These are phyloP conservation scores for Fusarium nygamai DNA, from an alignment of 2,329 filamentous ascomycete species.

Conservation along the genomic window DNA sequence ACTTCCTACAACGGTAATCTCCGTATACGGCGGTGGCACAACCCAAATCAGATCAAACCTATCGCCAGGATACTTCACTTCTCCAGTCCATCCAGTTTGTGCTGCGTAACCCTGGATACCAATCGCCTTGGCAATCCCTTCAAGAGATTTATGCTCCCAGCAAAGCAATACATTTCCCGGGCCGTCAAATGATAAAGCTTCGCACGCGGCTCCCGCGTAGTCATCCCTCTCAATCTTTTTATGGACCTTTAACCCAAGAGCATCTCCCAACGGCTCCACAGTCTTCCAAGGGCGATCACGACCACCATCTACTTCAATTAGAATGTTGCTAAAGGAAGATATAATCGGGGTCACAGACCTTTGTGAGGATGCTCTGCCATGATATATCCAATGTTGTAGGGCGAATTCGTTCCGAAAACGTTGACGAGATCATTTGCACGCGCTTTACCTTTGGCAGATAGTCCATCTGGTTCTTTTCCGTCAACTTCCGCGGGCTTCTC, in stretches of 20 bases:
- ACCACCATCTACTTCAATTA: not conserved
- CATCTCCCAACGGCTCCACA: not conserved
- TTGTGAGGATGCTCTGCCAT: not conserved
- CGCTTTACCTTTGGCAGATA: not conserved
- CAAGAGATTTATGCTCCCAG: not conserved
- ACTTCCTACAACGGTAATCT: not conserved
- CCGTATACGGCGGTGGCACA: not conserved
- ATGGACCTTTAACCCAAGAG: not conserved
- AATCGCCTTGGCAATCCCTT: not conserved
- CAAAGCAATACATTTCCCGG: not conserved
- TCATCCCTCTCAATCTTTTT: not conserved
- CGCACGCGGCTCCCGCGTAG: not conserved
- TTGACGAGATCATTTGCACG: not conserved
- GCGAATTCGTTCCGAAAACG: not conserved
- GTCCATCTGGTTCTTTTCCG: not conserved
- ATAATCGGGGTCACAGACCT: fast-evolving
- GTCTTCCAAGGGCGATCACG: not conserved
- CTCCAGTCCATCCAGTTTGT: not conserved
- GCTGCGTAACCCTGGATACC: not conserved
- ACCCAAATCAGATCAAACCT: conserved; percentile 1
- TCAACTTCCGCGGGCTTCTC: not conserved
- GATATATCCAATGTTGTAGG: not conserved
- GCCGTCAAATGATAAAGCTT: not conserved
- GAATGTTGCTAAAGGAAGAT: fast-evolving
- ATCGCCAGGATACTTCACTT: not conserved